phyloP scores from a whole-genome alignment of 345 rosid species.

The Dipteronia sinensis region DNA sequence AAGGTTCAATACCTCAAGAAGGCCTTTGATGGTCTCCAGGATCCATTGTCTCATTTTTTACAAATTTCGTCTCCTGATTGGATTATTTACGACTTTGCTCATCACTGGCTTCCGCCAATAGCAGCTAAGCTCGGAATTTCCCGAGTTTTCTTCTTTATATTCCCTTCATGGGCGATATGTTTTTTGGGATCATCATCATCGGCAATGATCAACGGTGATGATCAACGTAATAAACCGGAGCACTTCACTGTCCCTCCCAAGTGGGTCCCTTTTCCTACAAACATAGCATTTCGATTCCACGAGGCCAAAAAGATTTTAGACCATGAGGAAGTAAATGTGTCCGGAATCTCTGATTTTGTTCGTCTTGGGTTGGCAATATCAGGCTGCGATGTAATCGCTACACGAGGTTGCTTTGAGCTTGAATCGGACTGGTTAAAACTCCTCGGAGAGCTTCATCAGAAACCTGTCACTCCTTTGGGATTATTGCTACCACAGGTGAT shows the following conservation, averaged over 20 bases:
- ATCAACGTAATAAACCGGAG: constrained; percentile 12
- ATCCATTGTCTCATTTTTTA: constrained; percentile 13
- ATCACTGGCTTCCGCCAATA: constrained; percentile 28
- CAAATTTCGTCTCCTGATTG: constrained; percentile 23
- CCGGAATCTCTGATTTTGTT: not conserved
- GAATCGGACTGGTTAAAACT: constrained; percentile 24
- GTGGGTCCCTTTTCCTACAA: constrained; percentile 34
- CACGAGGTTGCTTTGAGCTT: constrained; percentile 19
- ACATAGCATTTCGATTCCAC: constrained; percentile 16
- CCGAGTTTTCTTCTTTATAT: constrained; percentile 17
- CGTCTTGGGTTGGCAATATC: not conserved
- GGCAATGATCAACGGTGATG: not conserved
- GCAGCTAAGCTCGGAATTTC: constrained; percentile 24
- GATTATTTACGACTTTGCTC: constrained; percentile 33
- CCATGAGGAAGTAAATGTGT: not conserved
- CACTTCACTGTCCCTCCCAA: constrained; percentile 18
- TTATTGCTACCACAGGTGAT: not conserved
- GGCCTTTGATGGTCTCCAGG: constrained; percentile 26
- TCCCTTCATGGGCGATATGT: not conserved
- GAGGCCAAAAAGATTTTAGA: constrained; percentile 8
- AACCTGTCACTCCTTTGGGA: constrained; percentile 21
- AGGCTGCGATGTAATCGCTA: constrained; percentile 1
- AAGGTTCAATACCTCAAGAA: constrained; percentile 31
- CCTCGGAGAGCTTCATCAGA: constrained; percentile 3
- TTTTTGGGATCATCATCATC: not conserved